Base-by-base conservation (phyloP, 805 yeast genomes). In the Jamesozyma rosinii region DNA sequence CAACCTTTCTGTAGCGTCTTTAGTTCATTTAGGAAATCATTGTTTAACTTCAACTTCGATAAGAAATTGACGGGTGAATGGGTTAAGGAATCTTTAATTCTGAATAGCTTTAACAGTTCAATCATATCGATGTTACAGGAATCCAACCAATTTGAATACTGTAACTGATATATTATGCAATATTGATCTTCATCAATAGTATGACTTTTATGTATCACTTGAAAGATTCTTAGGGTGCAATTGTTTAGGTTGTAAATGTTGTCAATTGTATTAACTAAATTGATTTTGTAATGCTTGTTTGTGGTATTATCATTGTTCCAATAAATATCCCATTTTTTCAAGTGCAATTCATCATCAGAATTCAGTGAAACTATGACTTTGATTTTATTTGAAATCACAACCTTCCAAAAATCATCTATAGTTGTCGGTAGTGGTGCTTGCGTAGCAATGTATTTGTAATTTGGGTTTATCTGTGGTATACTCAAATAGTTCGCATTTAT, bases 371-470 rank as follows among this genome's bases (percentile, higher is more conserved):
- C 64, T 35, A 90, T 77, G 1, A 89, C 65, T n/a, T 83, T 79
- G 6, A 78, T 72, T 3, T 71, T 61, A 52, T 84, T 76, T 31
- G 80, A 75, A 46, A 77, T 69, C 0, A 85, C 75, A 59, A 87
- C 84, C 50, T 79, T 82, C 95, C 96, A 90, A 57, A 92, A 90
- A 60, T 90, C 96, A 29, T 81, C 83, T 35, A 81, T 71, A 0
- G 97, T 90, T 18, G 75, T 71, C 2, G 69, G 70, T 35, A 84
- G 59, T 2, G 98, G 98, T 1, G 96, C 98, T 58, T 90, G 96
- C 1, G 95, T 76, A 0, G 95, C 96, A 48, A 89, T 83, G 55
- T 82, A 83, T 32, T 69, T 57, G 58, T 51, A 64, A 44, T 57
- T 55, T 3, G 49, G 67, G 55, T 55, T 70, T 52, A 61, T 69